Conservation (phyloP, 805 yeast species). For the Pichia rugopelliculosa region DNA sequence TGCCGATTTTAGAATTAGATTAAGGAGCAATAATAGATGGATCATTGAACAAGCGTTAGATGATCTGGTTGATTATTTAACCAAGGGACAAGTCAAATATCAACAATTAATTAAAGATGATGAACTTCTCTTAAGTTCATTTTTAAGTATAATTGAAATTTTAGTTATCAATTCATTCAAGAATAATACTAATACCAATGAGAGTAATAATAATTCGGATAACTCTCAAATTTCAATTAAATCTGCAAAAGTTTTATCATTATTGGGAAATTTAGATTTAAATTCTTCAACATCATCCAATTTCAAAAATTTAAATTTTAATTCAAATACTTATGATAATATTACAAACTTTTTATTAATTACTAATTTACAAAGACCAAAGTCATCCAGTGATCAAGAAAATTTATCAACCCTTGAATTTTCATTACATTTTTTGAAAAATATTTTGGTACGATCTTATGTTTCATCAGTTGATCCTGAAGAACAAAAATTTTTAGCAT, state of each 20-base stretch:
- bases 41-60: slow-evolving; percentile 66
- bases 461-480: slow-evolving; percentile 87
- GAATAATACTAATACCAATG: slow-evolving; percentile 35
- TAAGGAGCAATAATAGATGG: slow-evolving; percentile 56
- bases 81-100: slow-evolving; percentile 42
- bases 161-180: slow-evolving; percentile 48
- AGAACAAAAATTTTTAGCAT: slow-evolving; percentile 75
- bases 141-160: slow-evolving; percentile 20
- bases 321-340: slow-evolving; percentile 6
- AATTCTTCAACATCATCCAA: background rate
- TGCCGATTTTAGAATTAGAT: slow-evolving; percentile 47
- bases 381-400: slow-evolving; percentile 56
- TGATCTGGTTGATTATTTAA: slow-evolving; percentile 50
- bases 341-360: slow-evolving; percentile 10
- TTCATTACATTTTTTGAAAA: slow-evolving; percentile 56
- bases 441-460: slow-evolving; percentile 71
- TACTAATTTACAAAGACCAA: slow-evolving; percentile 32
- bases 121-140: slow-evolving; percentile 28
- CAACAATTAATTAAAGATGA: slow-evolving; percentile 36
- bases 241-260: slow-evolving; percentile 64
- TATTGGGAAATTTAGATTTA: slow-evolving; percentile 66
- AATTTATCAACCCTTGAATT: slow-evolving; percentile 49
- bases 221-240: slow-evolving; percentile 44
- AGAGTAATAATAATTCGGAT: background rate
- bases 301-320: background rate